Conservation (phyloP, 805 yeast genomes). For the Ogataea henricii region DNA sequence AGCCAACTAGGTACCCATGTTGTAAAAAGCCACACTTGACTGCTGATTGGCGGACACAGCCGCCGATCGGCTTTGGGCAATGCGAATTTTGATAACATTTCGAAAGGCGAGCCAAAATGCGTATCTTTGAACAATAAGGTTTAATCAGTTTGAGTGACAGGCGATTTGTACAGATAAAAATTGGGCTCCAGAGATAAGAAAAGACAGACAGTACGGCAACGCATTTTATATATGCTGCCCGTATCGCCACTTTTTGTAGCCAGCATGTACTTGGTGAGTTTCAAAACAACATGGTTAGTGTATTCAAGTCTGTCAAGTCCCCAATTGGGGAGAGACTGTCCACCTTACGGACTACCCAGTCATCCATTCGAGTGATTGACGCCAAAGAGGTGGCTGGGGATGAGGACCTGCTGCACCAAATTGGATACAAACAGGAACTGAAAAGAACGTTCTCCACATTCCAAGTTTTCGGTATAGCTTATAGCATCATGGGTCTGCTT, state of each 20-base stretch:
- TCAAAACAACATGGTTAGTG: not conserved
- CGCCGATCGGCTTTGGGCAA: not conserved
- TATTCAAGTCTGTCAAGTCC: not conserved
- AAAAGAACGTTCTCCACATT: constrained; percentile 59
- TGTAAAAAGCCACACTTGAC: not conserved
- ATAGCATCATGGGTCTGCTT: constrained; percentile 71
- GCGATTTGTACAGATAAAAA: not conserved
- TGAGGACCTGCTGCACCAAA: constrained; percentile 46
- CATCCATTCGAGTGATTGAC: constrained; percentile 14
- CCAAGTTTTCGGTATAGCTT: constrained; percentile 72
- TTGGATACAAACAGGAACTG: constrained; percentile 73
- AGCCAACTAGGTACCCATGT: too few relatives aligned
- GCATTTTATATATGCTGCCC: not conserved
- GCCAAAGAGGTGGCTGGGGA: constrained; percentile 29
- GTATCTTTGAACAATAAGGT: not conserved
- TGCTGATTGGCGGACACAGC: not conserved
- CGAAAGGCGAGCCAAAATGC: not conserved
- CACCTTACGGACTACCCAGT: not conserved
- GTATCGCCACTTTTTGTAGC: not conserved
- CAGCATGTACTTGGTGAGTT: not conserved
- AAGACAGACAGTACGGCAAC: not conserved
- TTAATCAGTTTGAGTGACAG: not conserved
- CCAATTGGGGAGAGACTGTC: constrained; percentile 1
- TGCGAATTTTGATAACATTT: not conserved
- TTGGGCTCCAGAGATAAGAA: not conserved